Evolutionary conservation across 108 stramenopile species (phyloP), one percentile per base, ranked within the genome.

Genomic region (Stephanodiscus triporus): DNA sequence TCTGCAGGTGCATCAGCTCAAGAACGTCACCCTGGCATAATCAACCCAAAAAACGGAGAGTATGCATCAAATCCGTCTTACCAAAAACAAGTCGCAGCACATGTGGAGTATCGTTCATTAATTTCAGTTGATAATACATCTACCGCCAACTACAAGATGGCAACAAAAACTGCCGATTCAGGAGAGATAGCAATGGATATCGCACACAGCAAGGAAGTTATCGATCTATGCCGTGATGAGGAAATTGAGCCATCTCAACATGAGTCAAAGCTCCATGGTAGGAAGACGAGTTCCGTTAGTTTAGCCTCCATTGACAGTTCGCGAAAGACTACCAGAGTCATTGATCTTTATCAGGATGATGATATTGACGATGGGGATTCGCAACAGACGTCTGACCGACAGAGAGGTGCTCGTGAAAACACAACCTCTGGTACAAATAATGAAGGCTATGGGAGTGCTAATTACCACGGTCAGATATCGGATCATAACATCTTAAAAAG

Each of bases 341-440:
- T 57, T 57, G 56, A 57, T 57, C 56, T 57, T 27, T 30, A 16
- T 13, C 16, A 32, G 29, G 26, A 57, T 57, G 56, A 57, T 26
- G 56, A 57, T 27, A 7, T 29, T n/a, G 56, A 57, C 11, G 56
- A 57, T 30, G 56, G 27, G 30, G 30, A 45, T 45, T 34, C 9
- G 1, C 30, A 27, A 57, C 30, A 30, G 56, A 32, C 30, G 14
- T 13, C 19, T 13, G 16, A 17, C 27, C 17, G 14, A 32, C 30
- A 24, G 56, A 30, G 5, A 9, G 16, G 32, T 57, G 30, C 23
- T 26, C 2, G 56, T 14, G 56, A 27, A 30, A 57, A 17, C 43
- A 45, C 13, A 14, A 45, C 43, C 43, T 45, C 16, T 17, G 14
- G 2, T 45, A 45, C 43, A 14, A 17, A 45, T 45, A 17, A 45